Conservation (phyloP, 352 stramenopile genomes). For the Pythium aphanidermatum region DNA sequence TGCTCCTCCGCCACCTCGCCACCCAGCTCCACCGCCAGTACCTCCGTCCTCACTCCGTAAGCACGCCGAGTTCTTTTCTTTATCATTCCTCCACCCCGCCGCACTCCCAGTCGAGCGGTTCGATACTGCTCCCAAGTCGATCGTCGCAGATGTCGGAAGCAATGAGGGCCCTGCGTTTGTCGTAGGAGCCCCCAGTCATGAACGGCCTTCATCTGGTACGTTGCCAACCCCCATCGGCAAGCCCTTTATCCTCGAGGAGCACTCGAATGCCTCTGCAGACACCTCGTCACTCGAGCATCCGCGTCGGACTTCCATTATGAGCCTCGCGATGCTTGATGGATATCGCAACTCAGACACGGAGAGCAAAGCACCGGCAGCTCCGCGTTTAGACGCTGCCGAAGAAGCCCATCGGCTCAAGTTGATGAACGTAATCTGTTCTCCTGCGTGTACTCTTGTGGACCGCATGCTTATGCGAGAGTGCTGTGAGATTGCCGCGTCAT, state of each 20-base stretch:
- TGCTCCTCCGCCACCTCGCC: not conserved
- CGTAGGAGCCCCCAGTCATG: not conserved
- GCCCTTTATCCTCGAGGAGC: too few species aligned
- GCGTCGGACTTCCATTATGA: constrained; percentile 47
- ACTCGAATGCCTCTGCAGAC: too few species aligned
- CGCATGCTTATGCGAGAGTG: constrained; percentile 49
- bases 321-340: constrained; percentile 39
- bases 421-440: constrained; percentile 44
- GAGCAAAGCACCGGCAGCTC: not conserved
- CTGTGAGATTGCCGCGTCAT: constrained; percentile 37
- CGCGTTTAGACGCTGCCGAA: constrained; percentile 27
- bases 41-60: not conserved
- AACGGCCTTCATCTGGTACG: not conserved
- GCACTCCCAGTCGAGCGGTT: not conserved
- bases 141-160: constrained; percentile 39
- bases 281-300: not conserved
- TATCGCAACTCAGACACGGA: constrained; percentile 38
- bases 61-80: not conserved
- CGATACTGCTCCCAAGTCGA: constrained; percentile 14
- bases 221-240: too few species aligned
- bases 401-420: constrained; percentile 44
- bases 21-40: not conserved
- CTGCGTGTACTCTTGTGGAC: constrained; percentile 51
- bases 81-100: too few species aligned
- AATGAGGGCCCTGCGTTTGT: constrained; percentile 11